Base-by-base conservation (phyloP, 441 rosid genomes). In the Populus tomentosa region DNA sequence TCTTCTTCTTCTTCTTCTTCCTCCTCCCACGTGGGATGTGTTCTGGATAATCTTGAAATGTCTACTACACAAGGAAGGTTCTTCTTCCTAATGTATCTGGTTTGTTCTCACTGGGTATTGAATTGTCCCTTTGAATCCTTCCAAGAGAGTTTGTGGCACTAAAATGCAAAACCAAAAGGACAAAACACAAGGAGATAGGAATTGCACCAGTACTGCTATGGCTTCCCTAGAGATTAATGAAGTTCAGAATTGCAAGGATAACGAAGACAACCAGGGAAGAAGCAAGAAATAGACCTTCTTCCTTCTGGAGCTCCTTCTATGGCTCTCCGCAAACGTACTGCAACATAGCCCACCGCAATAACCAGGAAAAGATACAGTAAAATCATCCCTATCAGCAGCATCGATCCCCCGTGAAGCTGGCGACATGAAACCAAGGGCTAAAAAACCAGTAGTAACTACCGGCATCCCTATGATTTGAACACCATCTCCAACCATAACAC, bases 151-250 rank as follows among this genome's bases (percentile, higher is more conserved):
- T 65, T 94, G 98, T 0, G 99, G 99, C 80, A 95, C 97, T 0
- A 97, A 95, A 78, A 95, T 89, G 87, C 98, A 92, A 88, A 95
- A 94, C 99, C 99, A 95, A 65, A 24, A 95, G 93, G 66, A 85
- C 75, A 75, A 92, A 89, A 79, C 87, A 95, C 82, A 90, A 73
- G 71, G 98, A 95, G 72, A 95, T 4, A 59, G 99, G 99, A 80
- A 93, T 89, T 7, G 98, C 97, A 32, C 97, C 93, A 7, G 99
- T n/a, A n/a, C n/a, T 95, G 66, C 98, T 92, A 59, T 84, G 84
- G 84, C 93, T 92, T 80, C 92, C 90, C 99, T 98, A 92, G 14
- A 95, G 95, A 78, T 28, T 28, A 28, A 95, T 83, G 82, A 95
- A 95, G 79, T 95, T 93, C 82, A 93, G 79, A 20, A 67, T 78